Evolutionary conservation across 192 early-diverging fungal genomes (phyloP), one percentile per base, ranked within the genome.

Genomic region (Gonapodya prolifera): DNA sequence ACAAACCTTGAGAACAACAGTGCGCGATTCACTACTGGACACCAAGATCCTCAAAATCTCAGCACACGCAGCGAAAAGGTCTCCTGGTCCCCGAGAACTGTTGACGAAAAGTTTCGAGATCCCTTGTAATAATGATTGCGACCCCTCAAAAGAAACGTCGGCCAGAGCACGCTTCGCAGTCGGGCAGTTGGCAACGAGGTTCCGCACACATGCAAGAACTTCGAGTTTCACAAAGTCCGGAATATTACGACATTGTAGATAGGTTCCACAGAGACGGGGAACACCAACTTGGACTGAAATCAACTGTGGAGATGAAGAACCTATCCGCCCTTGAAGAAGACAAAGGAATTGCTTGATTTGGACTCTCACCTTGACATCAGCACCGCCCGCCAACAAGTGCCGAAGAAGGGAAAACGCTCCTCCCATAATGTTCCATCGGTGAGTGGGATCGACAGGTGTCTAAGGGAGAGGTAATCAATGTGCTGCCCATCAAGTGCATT

Each of bases 41-140:
- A 45, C 78, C 75, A 85, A 33, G 13, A 82, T 75, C 73, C 80
- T 82, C 28, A 85, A 33, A 30, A 80, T 34, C 18, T 82, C 77
- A 2, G 83, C 8, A 34, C 69, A 23, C 23, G 74, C 74, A 8
- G 2, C 33, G 75, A 84, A 85, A 23, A 80, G 36, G 2, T 35
- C 34, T 69, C 16, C 17, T 80, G 34, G n/a, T 29, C 71, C 8
- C 23, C 35, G 73, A 34, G 29, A n/a, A 75, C 73, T 29, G 13
- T n/a, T 1, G 18, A 69, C 30, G 13, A n/a, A 75, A 16, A 30
- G 74, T 32, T 73, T 75, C 75, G 2, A 76, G 69, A 30, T 23
- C 76, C 69, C 80, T 35, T 2, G 70, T 69, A 30, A 31, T 32
- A 18, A 33, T 28, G 1, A 79, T 23, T 28, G 76, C 28, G 35